A percentile compares a stretch with the other conserved stretches of the same genome.
These are phyloP conservation scores for Aleurites moluccanus DNA, from an alignment of 441 rosid genomes.

Conservation along the genomic window DNA sequence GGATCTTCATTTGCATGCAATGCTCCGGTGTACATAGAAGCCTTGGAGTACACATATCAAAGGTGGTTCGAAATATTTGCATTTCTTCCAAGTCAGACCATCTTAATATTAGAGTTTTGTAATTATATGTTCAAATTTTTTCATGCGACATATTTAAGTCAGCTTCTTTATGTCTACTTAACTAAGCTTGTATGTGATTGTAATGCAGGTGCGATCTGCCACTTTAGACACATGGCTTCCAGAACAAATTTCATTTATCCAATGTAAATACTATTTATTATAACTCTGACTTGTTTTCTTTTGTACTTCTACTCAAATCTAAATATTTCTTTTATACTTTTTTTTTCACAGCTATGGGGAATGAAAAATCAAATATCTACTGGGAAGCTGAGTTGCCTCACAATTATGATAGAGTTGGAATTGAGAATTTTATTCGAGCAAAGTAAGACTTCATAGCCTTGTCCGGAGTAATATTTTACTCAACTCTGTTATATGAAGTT, in stretches of 20 bases:
- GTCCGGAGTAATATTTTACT: constrained; percentile 22
- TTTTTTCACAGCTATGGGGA: constrained; percentile 75
- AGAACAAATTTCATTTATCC: constrained; percentile 93
- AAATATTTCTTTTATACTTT: constrained; percentile 2
- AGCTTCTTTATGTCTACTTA: too few relatives aligned
- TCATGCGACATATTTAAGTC: neutral
- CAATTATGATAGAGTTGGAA: constrained; percentile 88
- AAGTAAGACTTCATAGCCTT: constrained; percentile 52
- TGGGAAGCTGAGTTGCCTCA: constrained; percentile 99
- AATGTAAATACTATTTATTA: constrained; percentile 52
- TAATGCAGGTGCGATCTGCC: constrained; percentile 87
- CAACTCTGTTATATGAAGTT: constrained; percentile 17
- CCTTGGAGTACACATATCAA: constrained; percentile 78
- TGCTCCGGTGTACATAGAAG: constrained; percentile 73
- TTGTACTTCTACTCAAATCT: neutral
- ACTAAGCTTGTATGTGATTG: too few relatives aligned
- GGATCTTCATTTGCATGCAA: constrained; percentile 78
- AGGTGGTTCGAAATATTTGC: constrained; percentile 34
- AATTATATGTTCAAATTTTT: neutral
- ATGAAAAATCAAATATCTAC: constrained; percentile 83
- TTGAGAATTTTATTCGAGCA: constrained; percentile 94
- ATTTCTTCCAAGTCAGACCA: neutral
- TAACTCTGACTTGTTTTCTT: constrained; percentile 16
- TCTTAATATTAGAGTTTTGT: neutral
- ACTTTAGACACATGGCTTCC: constrained; percentile 99